Conservation (phyloP, 1,284 basidiomycete species). For the Fomitopsis palustris region DNA sequence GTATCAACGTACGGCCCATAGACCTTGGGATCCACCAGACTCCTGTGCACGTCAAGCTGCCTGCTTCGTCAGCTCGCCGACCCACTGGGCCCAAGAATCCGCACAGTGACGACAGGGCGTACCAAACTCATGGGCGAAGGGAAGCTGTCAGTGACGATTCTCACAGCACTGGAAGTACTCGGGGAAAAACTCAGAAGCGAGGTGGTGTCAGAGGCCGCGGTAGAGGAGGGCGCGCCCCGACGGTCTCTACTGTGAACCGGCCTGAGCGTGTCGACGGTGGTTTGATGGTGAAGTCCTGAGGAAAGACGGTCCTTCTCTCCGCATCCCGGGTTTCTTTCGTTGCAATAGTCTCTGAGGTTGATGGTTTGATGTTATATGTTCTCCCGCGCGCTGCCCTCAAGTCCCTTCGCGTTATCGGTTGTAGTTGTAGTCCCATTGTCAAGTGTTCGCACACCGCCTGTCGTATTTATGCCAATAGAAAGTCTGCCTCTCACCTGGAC, state of each 20-base stretch:
- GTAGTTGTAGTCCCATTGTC: background rate
- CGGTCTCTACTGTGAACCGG: constrained; percentile 13
- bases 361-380: background rate
- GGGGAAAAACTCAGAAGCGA: constrained; percentile 14
- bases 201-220: constrained; percentile 9
- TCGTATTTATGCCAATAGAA: background rate
- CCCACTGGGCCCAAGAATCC: background rate
- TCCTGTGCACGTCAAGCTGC: constrained; percentile 6
- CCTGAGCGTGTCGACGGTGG: constrained; percentile 28
- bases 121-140: background rate
- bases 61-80: background rate
- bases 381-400: background rate
- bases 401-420: background rate
- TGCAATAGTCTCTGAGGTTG: background rate
- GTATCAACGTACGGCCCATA: background rate
- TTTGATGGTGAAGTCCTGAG: constrained; percentile 28
- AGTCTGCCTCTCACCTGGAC: background rate
- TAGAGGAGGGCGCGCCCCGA: constrained; percentile 8
- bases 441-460: background rate
- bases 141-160: constrained; percentile 10
- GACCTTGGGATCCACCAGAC: background rate
- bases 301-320: background rate
- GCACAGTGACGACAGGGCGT: background rate
- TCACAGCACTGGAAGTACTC: constrained; percentile 9
- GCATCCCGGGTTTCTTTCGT: background rate